phyloP scores from a whole-genome alignment of 768 basidiomycete species.

The Rhizopogon sp. region DNA sequence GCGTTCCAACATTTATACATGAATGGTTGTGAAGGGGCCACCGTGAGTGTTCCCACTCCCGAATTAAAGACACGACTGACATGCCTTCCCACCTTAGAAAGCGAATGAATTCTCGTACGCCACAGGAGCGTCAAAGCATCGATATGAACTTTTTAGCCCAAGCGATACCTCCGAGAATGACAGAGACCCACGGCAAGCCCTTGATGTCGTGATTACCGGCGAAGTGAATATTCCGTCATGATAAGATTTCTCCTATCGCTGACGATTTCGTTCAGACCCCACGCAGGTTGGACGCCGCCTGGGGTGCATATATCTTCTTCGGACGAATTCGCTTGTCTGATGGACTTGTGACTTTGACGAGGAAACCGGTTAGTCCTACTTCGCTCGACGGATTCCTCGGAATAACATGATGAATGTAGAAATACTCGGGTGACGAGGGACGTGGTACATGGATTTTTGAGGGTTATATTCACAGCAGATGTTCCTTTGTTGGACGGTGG shows the following conservation, averaged over 20 bases:
- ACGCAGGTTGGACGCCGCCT: slow-evolving; percentile 50
- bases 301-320: slow-evolving; percentile 59
- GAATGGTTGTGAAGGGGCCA: slow-evolving; percentile 11
- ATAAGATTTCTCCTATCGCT: slow-evolving; percentile 13
- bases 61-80: slow-evolving; percentile 14
- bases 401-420: slow-evolving; percentile 27
- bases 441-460: slow-evolving; percentile 54
- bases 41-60: slow-evolving; percentile 17
- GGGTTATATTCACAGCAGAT: slow-evolving; percentile 45
- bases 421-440: slow-evolving; percentile 31
- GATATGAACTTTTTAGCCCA: slow-evolving; percentile 27
- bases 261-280: slow-evolving; percentile 40
- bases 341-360: slow-evolving; percentile 55
- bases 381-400: slow-evolving; percentile 2
- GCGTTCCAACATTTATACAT: neutral
- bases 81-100: slow-evolving; percentile 11
- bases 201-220: slow-evolving; percentile 32
- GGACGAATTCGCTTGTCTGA: slow-evolving; percentile 53
- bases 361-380: slow-evolving; percentile 48
- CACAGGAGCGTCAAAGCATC: slow-evolving; percentile 16
- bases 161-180: slow-evolving; percentile 21
- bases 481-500: slow-evolving; percentile 53
- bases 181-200: slow-evolving; percentile 24
- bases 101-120: slow-evolving; percentile 25
- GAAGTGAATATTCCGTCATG: slow-evolving; percentile 24